Base-by-base conservation (phyloP, 2,329 filamentous ascomycete species). In the Plenodomus lindquistii region DNA sequence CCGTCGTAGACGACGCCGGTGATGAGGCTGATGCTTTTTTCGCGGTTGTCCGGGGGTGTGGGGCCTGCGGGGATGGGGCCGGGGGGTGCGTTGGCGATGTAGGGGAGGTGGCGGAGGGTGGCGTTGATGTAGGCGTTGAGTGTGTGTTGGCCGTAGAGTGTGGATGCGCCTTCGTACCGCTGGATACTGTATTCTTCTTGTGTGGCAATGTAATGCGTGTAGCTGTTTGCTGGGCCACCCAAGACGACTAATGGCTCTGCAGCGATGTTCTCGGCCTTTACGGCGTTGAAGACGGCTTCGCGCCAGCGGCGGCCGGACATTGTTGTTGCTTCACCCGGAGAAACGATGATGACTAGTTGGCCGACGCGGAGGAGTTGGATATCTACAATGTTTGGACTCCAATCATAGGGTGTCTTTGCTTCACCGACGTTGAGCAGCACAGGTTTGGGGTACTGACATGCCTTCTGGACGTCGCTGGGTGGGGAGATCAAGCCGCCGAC, bases 141-240 rank as follows among this genome's bases (percentile, higher is more conserved):
- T 0, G 91, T 89, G 70, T 91, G 85, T 2, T 82, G 88, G 0
- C 93, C 93, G 69, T 89, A 94, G 2, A 97, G 83, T 0, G 93
- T 97, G 6, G 88, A 93, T 0, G 90, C 93, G n/a, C 92, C 93
- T 75, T 97, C 93, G 73, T 97, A 97, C 9, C 93, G 86, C 74
- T 97, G 93, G 38, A 94, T 78, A 11, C 76, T 75, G 69, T 94
- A 95, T 71, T 96, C 89, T 69, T 95, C 89, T 21, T 85, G 81
- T 0, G 91, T 93, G 1, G 86, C 73, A 49, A 91, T 84, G 71
- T 93, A 93, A 72, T 93, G 89, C 2, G 89, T 86, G 71, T 97
- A 97, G 49, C 84, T 91, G 69, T 97, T 97, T 42, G 91, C 91
- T 0, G 93, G 92, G 0, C 89, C 91, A 20, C 92, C 91, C 1